These are phyloP conservation scores for Eucalyptus albens DNA, from an alignment of 345 rosid species.

Conservation along the genomic window DNA sequence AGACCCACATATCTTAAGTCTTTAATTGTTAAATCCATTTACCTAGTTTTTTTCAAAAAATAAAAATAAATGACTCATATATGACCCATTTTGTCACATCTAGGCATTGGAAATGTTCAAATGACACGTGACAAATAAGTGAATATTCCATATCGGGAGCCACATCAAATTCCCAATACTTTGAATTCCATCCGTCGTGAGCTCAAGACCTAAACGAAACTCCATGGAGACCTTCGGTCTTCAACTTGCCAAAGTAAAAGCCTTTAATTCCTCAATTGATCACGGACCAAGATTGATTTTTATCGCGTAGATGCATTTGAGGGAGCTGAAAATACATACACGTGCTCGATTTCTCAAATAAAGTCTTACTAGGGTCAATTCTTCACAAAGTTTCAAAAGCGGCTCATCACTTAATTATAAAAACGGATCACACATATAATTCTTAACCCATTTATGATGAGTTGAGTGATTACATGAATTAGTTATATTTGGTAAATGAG, in stretches of 20 bases:
- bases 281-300: neutral
- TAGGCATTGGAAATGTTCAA: neutral
- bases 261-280: neutral
- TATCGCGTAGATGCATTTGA: neutral
- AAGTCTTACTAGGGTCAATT: neutral
- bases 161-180: neutral
- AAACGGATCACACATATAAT: no score
- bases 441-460: neutral
- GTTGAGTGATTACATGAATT: no score
- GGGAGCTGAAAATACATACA: neutral
- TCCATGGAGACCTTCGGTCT: neutral
- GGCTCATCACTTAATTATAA: neutral
- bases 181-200: neutral
- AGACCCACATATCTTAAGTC: no score
- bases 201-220: neutral
- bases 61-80: no score
- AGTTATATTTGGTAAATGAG: no score
- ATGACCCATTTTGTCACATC: no score
- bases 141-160: neutral
- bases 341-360: neutral
- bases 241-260: neutral
- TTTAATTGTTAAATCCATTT: no score
- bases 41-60: no score
- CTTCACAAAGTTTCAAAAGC: neutral
- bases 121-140: neutral